Evolutionary conservation across 2,329 filamentous ascomycete genomes (phyloP).

Genomic region (Gaeumannomyces tritici): DNA sequence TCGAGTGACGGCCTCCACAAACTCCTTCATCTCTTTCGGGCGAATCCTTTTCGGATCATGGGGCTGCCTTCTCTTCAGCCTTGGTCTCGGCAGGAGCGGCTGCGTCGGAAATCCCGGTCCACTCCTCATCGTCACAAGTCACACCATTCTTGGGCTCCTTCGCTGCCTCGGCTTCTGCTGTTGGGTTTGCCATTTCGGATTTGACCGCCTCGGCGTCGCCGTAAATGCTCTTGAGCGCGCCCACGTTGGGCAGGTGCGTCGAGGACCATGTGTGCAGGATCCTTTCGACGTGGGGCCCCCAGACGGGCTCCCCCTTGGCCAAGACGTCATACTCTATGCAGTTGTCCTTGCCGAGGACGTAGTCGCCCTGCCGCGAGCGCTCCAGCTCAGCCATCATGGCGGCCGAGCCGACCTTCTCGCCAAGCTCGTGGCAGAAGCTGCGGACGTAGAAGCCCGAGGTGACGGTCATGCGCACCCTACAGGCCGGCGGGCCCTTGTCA

Average conservation of each 20-base stretch:
- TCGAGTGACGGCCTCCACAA: background rate
- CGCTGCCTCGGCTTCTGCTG: background rate
- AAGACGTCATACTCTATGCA: slow-evolving; percentile 74
- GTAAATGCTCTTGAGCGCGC: slow-evolving; percentile 6
- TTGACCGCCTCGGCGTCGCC: slow-evolving; percentile 10
- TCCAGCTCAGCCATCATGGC: slow-evolving; percentile 80
- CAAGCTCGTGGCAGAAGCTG: slow-evolving; percentile 86
- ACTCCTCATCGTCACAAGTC: background rate
- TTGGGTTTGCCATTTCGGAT: slow-evolving; percentile 6
- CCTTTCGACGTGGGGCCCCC: slow-evolving; percentile 63
- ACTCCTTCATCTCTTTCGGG: background rate
- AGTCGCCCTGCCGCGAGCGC: slow-evolving; percentile 73
- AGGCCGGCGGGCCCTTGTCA: slow-evolving; percentile 62
- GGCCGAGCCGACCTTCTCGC: slow-evolving; percentile 68
- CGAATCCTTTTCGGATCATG: background rate
- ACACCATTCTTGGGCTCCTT: background rate
- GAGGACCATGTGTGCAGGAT: slow-evolving; percentile 32
- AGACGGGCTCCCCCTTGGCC: slow-evolving; percentile 65
- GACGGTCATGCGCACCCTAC: slow-evolving; percentile 79
- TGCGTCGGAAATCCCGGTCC: background rate
- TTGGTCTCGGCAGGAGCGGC: background rate
- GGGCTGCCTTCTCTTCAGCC: background rate
- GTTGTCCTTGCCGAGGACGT: slow-evolving; percentile 58
- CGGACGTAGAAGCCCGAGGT: slow-evolving; percentile 96
- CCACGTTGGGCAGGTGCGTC: background rate